phyloP scores from a whole-genome alignment of 805 yeast genomes.

The Tetrapisispora pingtungensis region DNA sequence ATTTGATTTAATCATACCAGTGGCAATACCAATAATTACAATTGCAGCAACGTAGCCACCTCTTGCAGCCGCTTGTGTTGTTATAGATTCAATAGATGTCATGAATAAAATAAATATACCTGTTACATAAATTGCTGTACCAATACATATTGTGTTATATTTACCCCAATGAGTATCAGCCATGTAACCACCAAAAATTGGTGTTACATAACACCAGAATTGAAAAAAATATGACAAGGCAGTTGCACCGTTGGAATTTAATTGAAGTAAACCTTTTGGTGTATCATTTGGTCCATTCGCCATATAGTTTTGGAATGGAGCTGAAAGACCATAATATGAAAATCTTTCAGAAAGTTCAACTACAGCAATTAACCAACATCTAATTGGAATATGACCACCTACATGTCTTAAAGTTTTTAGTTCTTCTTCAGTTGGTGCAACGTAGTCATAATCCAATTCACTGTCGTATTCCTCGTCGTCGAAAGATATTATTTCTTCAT shows the following conservation, averaged over 20 bases:
- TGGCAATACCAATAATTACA: slow-evolving; percentile 55
- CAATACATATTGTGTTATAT: slow-evolving; percentile 53
- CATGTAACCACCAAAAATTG: slow-evolving; percentile 63
- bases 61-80: slow-evolving; percentile 42
- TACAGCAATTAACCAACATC: slow-evolving; percentile 43
- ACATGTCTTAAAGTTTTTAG: slow-evolving; percentile 22
- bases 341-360: slow-evolving; percentile 78
- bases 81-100: slow-evolving; percentile 56
- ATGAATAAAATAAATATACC: slow-evolving; percentile 58
- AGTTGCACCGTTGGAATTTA: slow-evolving; percentile 55
- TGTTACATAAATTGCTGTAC: slow-evolving; percentile 46
- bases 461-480: slow-evolving; percentile 4
- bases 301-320: slow-evolving; percentile 73
- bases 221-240: slow-evolving; percentile 70
- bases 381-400: slow-evolving; percentile 38
- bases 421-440: slow-evolving; percentile 25
- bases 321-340: slow-evolving; percentile 67
- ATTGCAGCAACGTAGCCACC: slow-evolving; percentile 46
- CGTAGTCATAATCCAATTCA: slow-evolving; percentile 4
- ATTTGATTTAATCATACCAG: slow-evolving; percentile 75
- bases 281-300: slow-evolving; percentile 39
- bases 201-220: slow-evolving; percentile 76
- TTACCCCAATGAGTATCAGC: slow-evolving; percentile 72
- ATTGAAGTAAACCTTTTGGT: slow-evolving; percentile 45
- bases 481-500: background rate